Percentiles rank a stretch among this genome's conserved stretches.
Conservation (phyloP, 2,329 filamentous ascomycete species). For the Fusarium tjaetaba region DNA sequence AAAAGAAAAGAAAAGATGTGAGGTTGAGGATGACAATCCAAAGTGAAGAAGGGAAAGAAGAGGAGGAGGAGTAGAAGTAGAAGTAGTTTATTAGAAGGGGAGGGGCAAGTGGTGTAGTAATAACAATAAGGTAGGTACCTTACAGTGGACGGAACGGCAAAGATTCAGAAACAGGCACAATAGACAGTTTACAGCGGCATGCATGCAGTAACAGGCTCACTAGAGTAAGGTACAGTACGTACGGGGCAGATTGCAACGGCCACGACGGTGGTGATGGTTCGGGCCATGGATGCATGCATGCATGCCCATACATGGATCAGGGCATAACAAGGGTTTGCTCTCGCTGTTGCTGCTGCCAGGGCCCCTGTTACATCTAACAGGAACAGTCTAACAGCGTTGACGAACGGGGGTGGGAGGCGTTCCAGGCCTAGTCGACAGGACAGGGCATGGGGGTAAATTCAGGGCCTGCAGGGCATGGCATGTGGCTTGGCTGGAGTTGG, state of each 20-base stretch:
- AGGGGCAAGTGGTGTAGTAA: constrained; percentile 43
- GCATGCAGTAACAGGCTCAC: constrained; percentile 5
- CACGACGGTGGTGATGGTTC: constrained; percentile 44
- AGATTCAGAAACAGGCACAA: constrained; percentile 5
- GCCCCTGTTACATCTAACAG: constrained; percentile 30
- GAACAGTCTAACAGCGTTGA: constrained; percentile 14
- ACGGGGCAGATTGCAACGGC: constrained; percentile 45
- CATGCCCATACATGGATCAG: constrained; percentile 4
- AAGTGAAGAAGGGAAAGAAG: constrained; percentile 31
- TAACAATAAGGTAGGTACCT: neutral
- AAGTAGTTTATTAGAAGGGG: constrained; percentile 42
- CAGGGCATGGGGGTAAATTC: constrained; percentile 1
- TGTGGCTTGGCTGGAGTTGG: constrained; percentile 20
- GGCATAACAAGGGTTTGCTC: constrained; percentile 2
- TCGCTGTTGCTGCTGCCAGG: neutral
- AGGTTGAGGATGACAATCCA: constrained; percentile 37
- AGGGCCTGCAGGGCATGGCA: neutral
- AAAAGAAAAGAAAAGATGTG: constrained; percentile 39
- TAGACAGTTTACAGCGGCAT: constrained; percentile 17
- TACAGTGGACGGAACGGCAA: neutral
- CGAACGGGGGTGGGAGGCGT: constrained; percentile 16
- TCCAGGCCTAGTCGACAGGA: constrained; percentile 24
- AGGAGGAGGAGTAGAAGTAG: constrained; percentile 31
- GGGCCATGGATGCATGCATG: constrained; percentile 33
- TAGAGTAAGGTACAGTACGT: constrained; percentile 23